phyloP scores from a whole-genome alignment of 768 basidiomycete species.

The Sarcodon sp. region DNA sequence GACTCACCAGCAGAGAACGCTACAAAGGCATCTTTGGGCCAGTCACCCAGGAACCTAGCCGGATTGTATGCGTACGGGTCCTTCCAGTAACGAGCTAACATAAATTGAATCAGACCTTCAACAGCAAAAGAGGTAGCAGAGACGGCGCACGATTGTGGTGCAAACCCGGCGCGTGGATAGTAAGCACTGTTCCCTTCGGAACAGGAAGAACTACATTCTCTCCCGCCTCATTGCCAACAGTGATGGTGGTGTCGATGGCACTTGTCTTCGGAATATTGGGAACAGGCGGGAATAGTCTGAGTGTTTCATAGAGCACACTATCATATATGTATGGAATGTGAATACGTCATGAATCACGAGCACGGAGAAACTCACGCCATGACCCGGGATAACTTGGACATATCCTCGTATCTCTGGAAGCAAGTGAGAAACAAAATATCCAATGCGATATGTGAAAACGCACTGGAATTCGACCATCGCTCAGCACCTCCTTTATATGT shows the following conservation, averaged over 20 bases:
- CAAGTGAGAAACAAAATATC: neutral
- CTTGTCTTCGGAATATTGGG: constrained; percentile 13
- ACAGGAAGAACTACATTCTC: constrained; percentile 11
- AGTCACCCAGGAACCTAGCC: constrained; percentile 37
- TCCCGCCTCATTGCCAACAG: constrained; percentile 9
- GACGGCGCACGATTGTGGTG: constrained; percentile 18
- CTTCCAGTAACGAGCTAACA: constrained; percentile 24
- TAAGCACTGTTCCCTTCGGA: constrained; percentile 11
- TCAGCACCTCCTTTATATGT: constrained; percentile 15
- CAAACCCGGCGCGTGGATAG: constrained; percentile 10
- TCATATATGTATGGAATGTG: neutral
- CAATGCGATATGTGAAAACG: neutral
- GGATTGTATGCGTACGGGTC: constrained; percentile 23
- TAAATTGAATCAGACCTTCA: neutral
- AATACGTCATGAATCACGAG: neutral
- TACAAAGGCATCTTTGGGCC: constrained; percentile 40
- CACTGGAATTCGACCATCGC: constrained; percentile 14
- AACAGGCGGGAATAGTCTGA: constrained; percentile 16
- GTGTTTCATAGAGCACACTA: constrained; percentile 18
- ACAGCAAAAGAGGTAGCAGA: neutral
- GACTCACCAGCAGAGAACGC: constrained; percentile 26
- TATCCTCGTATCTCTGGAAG: constrained; percentile 16
- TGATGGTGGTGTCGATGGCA: constrained; percentile 12
- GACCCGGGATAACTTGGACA: constrained; percentile 10
- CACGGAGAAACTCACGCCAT: constrained; percentile 13